Percentiles rank a stretch among this genome's conserved stretches.
phyloP scores from a whole-genome alignment of 345 rosid genomes.

The Conringia planisiliqua region DNA sequence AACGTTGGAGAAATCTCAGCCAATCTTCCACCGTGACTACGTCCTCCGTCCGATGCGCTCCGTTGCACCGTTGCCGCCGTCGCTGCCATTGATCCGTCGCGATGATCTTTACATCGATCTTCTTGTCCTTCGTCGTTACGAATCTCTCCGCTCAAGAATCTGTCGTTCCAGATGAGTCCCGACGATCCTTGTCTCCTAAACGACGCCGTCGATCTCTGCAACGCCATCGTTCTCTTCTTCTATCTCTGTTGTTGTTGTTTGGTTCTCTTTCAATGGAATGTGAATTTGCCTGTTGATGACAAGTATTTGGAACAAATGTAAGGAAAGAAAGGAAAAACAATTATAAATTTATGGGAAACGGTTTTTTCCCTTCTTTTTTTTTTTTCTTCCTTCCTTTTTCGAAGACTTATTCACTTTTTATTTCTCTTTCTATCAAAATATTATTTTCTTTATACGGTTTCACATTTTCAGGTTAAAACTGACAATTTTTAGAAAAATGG shows the following conservation, averaged over 20 bases:
- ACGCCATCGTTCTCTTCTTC: conserved; percentile 25
- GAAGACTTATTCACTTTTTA: not conserved
- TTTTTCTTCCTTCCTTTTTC: not conserved
- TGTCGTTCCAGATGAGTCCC: conserved; percentile 76
- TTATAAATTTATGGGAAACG: not conserved
- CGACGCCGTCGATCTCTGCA: conserved; percentile 69
- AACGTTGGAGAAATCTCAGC: conserved; percentile 32
- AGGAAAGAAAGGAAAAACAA: not conserved
- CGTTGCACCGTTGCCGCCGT: conserved; percentile 21
- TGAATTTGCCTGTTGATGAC: not conserved
- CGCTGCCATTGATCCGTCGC: conserved; percentile 20
- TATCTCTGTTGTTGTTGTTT: not conserved
- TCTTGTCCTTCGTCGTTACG: conserved; percentile 32
- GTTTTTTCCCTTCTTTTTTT: not conserved
- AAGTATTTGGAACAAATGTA: not conserved
- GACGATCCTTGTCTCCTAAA: conserved; percentile 91
- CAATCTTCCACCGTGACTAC: conserved; percentile 12
- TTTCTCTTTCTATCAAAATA: not conserved
- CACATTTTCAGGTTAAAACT: not conserved
- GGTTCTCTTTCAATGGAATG: not conserved
- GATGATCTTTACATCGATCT: conserved; percentile 28
- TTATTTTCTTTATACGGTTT: conserved; percentile 5
- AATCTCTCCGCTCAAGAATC: conserved; percentile 45
- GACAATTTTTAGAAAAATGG: not conserved
- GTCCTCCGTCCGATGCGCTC: conserved; percentile 38